phyloP scores from a whole-genome alignment of 345 rosid genomes.

The Euphorbia tirucalli region DNA sequence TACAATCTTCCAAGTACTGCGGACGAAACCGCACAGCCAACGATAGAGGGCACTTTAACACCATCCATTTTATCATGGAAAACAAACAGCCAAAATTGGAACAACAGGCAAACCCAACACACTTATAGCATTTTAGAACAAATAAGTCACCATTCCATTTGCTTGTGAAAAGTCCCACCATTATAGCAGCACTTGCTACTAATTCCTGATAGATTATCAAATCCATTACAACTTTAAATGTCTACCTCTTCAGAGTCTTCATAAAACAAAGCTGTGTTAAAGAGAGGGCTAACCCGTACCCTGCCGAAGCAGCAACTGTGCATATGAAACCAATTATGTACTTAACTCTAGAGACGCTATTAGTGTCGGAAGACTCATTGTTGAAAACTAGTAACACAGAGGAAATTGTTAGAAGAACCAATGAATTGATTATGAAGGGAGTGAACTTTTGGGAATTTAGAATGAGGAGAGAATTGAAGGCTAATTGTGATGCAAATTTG shows the following conservation, averaged over 20 bases:
- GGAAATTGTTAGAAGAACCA: constrained; percentile 38
- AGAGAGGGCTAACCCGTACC: constrained; percentile 37
- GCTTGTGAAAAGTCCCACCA: constrained; percentile 50
- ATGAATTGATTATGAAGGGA: constrained; percentile 41
- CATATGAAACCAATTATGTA: constrained; percentile 42
- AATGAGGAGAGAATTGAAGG: constrained; percentile 38
- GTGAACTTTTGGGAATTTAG: constrained; percentile 48
- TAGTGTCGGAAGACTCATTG: constrained; percentile 23
- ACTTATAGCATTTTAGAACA: constrained; percentile 47
- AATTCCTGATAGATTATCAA: constrained; percentile 39
- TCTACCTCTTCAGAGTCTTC: constrained; percentile 39
- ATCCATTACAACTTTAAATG: constrained; percentile 35
- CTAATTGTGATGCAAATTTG: constrained; percentile 46
- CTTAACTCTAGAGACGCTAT: constrained; percentile 13
- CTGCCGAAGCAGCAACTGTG: constrained; percentile 47
- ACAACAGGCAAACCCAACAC: constrained; percentile 53
- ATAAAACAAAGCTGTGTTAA: constrained; percentile 38
- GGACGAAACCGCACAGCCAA: constrained; percentile 66
- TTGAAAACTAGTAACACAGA: constrained; percentile 36
- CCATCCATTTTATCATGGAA: constrained; percentile 58
- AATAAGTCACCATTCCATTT: constrained; percentile 51
- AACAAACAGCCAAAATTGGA: constrained; percentile 49
- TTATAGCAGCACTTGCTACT: constrained; percentile 34
- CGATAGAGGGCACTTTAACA: constrained; percentile 53
- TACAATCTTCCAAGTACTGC: constrained; percentile 45